A percentile compares a stretch with the other conserved stretches of the same genome.
Evolutionary conservation across 352 stramenopile species (phyloP).

Genomic region (Phytophthora palmivora): DNA sequence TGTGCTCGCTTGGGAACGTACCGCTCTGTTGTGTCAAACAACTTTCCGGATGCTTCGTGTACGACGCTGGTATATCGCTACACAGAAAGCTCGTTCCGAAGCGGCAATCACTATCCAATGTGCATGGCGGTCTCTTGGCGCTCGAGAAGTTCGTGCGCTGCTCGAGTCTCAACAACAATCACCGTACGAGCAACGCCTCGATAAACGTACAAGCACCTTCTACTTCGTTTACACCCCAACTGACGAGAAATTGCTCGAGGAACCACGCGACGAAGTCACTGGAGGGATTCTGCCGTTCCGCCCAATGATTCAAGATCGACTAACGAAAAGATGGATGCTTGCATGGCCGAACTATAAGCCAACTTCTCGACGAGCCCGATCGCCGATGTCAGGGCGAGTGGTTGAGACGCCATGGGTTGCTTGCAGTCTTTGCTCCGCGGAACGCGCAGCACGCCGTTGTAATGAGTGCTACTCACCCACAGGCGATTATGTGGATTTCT

Average conservation of each 20-base stretch:
- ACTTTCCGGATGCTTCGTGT: slow-evolving; percentile 66
- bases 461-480: slow-evolving; percentile 65
- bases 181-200: slow-evolving; percentile 73
- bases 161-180: slow-evolving; percentile 70
- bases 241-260: slow-evolving; percentile 63
- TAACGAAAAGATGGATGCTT: slow-evolving; percentile 75
- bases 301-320: slow-evolving; percentile 74
- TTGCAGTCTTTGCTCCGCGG: slow-evolving; percentile 66
- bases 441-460: slow-evolving; percentile 69
- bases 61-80: slow-evolving; percentile 58
- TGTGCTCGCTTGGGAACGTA: slow-evolving; percentile 61
- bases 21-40: slow-evolving; percentile 55
- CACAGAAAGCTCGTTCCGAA: slow-evolving; percentile 41
- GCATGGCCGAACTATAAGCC: slow-evolving; percentile 67
- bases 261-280: slow-evolving; percentile 57
- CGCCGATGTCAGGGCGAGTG: slow-evolving; percentile 8
- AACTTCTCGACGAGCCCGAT: slow-evolving; percentile 23
- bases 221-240: slow-evolving; percentile 78
- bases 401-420: slow-evolving; percentile 29
- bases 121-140: slow-evolving; percentile 51
- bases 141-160: slow-evolving; percentile 42
- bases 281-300: slow-evolving; percentile 64
- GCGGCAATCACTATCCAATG: slow-evolving; percentile 64
- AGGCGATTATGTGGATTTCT: slow-evolving; percentile 80
- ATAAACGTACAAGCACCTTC: slow-evolving; percentile 58